These are phyloP conservation scores for Eragrostis curvula DNA, from an alignment of 176 grass and related monocot genomes.

Conservation along the genomic window DNA sequence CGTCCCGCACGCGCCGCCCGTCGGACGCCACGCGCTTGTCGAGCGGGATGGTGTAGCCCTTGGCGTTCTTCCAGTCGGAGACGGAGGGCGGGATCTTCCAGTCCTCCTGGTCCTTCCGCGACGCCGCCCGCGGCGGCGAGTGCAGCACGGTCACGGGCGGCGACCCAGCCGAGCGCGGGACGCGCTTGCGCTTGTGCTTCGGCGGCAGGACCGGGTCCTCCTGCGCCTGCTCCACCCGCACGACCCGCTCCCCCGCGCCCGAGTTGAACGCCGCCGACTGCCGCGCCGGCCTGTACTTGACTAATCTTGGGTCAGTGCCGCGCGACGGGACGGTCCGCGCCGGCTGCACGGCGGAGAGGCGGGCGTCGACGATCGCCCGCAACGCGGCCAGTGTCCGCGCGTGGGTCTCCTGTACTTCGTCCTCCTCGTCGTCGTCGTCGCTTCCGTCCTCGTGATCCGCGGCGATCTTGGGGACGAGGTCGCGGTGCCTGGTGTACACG, in stretches of 20 bases:
- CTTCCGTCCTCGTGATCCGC: background rate
- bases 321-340: slow-evolving; percentile 42
- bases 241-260: slow-evolving; percentile 36
- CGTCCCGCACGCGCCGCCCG: slow-evolving; percentile 35
- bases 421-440: slow-evolving; percentile 21
- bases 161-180: no score
- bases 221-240: slow-evolving; percentile 28
- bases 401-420: slow-evolving; percentile 10
- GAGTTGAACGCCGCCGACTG: slow-evolving; percentile 52
- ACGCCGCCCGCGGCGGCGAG: slow-evolving; percentile 42
- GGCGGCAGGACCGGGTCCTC: no score
- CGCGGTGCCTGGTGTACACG: slow-evolving; percentile 51
- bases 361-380: slow-evolving; percentile 26
- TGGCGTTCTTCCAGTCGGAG: slow-evolving; percentile 55
- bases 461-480: slow-evolving; percentile 45
- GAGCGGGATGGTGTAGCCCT: slow-evolving; percentile 49
- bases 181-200: no score
- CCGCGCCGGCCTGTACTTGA: slow-evolving; percentile 58
- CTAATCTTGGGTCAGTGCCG: slow-evolving; percentile 34
- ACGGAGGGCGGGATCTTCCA: slow-evolving; percentile 54
- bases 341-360: slow-evolving; percentile 47
- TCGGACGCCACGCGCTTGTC: slow-evolving; percentile 50
- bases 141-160: slow-evolving; percentile 39
- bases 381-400: slow-evolving; percentile 43
- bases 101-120: slow-evolving; percentile 21